Conservation (phyloP, 2,329 filamentous ascomycete species). For the Ceratocystis alfenasii region DNA sequence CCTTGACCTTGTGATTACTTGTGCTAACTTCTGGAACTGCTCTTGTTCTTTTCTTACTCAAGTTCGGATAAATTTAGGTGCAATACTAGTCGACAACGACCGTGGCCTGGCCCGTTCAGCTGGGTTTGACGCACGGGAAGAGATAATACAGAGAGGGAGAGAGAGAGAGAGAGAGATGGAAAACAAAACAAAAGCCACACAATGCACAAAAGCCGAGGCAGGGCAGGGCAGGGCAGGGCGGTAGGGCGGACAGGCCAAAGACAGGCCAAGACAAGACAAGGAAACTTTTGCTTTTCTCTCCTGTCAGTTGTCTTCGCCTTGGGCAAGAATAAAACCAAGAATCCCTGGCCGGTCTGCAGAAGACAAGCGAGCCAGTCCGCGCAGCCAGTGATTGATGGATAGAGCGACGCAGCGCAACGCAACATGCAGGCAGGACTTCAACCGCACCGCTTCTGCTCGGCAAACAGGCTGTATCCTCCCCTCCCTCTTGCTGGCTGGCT, state of each 20-base stretch:
- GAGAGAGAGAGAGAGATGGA: not conserved
- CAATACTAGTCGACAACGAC: not conserved
- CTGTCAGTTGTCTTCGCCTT: not conserved
- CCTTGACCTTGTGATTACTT: not conserved
- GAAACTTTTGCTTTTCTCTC: not conserved
- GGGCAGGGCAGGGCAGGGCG: too few relatives aligned
- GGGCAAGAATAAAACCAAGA: not conserved
- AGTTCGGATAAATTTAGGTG: not conserved
- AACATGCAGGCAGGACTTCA: not conserved
- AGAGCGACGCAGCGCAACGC: not conserved
- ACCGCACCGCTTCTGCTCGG: not conserved
- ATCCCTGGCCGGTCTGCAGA: not conserved
- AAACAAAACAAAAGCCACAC: not conserved
- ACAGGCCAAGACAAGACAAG: not conserved
- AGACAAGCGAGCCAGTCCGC: not conserved
- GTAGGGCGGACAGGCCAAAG: not conserved
- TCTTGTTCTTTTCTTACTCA: not conserved
- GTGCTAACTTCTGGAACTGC: not conserved
- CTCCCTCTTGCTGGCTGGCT: not conserved
- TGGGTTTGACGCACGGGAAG: not conserved
- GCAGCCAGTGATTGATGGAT: not conserved
- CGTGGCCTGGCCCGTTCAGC: not conserved
- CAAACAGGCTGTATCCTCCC: not conserved
- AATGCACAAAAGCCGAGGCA: too few relatives aligned
- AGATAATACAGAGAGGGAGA: not conserved